Base-by-base conservation (phyloP, 768 basidiomycete species). In the Pilatotrama ljubarskyi region DNA sequence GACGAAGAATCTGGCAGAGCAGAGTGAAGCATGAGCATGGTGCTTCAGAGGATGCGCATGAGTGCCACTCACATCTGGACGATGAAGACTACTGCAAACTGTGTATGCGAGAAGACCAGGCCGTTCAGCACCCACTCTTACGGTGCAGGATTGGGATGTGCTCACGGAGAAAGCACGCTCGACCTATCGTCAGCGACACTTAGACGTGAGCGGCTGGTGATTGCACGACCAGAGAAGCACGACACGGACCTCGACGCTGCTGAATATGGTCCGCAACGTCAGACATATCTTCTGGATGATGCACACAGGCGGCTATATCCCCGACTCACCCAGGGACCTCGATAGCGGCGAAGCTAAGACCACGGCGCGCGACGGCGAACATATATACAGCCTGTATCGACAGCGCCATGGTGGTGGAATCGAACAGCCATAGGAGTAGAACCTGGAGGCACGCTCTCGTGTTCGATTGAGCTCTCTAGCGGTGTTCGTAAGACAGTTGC, bases 91-190 rank as follows among this genome's bases (percentile, higher is more conserved):
- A 57, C 51, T 5, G 61, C 56, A 14, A 54, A 58, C 61, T 63
- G 32, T 14, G 2, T 15, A 17, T 20, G 17, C 6, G 36, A 37
- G 36, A 14, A 40, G 13, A 15, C 13, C 14, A 29, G 14, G 26
- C 10, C 35, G n/a, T 24, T 20, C 8, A 50, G 3, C 15, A 13
- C 11, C 35, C 10, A 50, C 8, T 20, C n/a, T 7, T 22, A 18
- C 18, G 32, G 13, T 3, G 41, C 3, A n/a, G 17, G 20, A 35
- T 11, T 15, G 13, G 4, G 2, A 5, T 4, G 5, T 8, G 36
- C 56, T 52, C 50, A 63, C 61, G 5, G 56, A 58, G 44, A 63
- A 63, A n/a, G 61, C 56, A 18, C 47, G 56, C 24, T 63, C 61
- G 11, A 57, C 41, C 41, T 38, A 22, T 32, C 29, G 29, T 32